A percentile compares a stretch with the other conserved stretches of the same genome.
Conservation (phyloP, 140 eudicot genomes). For the Oenanthe javanica region DNA sequence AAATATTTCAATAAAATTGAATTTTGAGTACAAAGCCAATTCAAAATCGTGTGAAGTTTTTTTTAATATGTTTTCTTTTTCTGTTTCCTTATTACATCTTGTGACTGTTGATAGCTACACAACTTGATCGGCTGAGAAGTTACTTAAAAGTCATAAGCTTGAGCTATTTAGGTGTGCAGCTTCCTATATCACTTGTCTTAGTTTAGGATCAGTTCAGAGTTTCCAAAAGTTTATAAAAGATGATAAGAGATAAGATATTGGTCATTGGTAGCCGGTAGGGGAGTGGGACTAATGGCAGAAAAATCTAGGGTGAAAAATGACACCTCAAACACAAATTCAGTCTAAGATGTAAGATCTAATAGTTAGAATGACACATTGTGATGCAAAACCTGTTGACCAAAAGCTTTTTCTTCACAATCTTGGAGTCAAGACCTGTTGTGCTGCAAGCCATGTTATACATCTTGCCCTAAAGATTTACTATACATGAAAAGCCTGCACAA, state of each 20-base stretch:
- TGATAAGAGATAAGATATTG: neutral
- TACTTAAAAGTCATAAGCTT: neutral
- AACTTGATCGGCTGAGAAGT: neutral
- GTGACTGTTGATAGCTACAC: neutral
- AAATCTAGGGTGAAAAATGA: neutral
- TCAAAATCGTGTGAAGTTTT: neutral
- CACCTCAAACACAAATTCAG: neutral
- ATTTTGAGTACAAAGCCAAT: neutral
- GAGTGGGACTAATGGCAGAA: neutral
- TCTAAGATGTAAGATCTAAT: neutral
- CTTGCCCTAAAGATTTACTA: neutral
- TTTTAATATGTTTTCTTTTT: neutral
- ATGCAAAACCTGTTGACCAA: neutral
- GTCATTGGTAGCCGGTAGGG: neutral
- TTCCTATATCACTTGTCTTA: neutral
- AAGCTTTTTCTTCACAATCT: neutral
- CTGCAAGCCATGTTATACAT: neutral
- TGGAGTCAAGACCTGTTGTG: neutral
- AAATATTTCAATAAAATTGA: neutral
- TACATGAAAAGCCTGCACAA: neutral
- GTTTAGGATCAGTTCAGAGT: neutral
- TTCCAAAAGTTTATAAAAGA: neutral
- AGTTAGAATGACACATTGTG: neutral
- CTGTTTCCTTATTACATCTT: neutral
- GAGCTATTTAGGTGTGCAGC: neutral